Conservation (phyloP, 331 rosid genomes). For the Cydonia oblonga region DNA sequence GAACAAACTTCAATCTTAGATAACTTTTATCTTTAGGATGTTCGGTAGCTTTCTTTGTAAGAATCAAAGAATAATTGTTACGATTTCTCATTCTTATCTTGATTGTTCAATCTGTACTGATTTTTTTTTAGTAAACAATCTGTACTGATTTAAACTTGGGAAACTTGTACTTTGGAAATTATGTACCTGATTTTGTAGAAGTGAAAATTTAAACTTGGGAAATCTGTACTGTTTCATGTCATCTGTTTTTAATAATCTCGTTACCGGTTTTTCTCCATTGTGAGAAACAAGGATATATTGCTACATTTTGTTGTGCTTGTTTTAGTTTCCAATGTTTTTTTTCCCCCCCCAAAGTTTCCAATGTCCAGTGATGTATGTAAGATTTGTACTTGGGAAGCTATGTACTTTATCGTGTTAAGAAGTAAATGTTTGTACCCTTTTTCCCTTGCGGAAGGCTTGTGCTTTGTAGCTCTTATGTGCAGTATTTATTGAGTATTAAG, state of each 20-base stretch:
- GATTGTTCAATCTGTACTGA: conserved; percentile 9
- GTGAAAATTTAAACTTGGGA: not conserved
- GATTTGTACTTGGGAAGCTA: conserved; percentile 1
- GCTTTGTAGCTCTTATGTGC: not conserved
- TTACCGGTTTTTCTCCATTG: not conserved
- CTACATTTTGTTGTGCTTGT: not conserved
- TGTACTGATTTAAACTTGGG: not conserved
- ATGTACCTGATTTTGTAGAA: conserved; percentile 1
- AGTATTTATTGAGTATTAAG: not conserved
- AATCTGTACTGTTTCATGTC: too few species aligned
- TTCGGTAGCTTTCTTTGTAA: conserved; percentile 17
- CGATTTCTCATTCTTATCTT: not conserved
- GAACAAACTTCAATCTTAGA: conserved; percentile 24
- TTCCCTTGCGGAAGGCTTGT: not conserved
- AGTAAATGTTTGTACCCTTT: not conserved
- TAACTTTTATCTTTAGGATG: conserved; percentile 17
- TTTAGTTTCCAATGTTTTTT: not conserved
- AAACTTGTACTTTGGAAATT: conserved; percentile 18
- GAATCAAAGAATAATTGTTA: conserved; percentile 5
- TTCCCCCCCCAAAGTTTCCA: too few species aligned
- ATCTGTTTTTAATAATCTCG: not conserved
- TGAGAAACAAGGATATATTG: not conserved
- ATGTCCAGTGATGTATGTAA: not conserved
- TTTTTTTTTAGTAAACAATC: not conserved
- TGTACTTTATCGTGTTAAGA: conserved; percentile 10